Evolutionary conservation across 345 rosid species (phyloP).

Genomic region (Citrus sp.): DNA sequence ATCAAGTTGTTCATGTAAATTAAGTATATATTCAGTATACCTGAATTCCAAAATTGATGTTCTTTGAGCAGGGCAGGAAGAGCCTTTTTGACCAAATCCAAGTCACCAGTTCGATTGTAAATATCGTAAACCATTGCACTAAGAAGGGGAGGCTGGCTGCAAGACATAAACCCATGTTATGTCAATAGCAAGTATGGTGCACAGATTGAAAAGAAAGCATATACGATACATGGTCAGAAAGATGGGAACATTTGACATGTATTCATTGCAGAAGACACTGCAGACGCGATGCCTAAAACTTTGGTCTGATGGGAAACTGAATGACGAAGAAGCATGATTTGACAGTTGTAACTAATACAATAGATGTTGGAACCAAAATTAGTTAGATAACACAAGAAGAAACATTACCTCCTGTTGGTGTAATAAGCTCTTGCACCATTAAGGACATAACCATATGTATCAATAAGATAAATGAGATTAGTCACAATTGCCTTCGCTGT

Average conservation of each 20-base stretch:
- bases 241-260: not conserved
- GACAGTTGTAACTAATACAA: not conserved
- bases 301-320: not conserved
- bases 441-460: conserved; percentile 68
- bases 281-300: not conserved
- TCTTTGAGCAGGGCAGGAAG: conserved; percentile 77
- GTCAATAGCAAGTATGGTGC: not conserved
- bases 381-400: not conserved
- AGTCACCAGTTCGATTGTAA: conserved; percentile 62
- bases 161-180: not conserved
- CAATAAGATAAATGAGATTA: conserved; percentile 65
- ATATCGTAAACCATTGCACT: conserved; percentile 80
- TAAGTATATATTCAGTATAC: conserved; percentile 20
- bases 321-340: not conserved
- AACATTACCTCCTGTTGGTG: conserved; percentile 72
- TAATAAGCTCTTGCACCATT: conserved; percentile 87
- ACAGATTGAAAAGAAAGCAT: too few relatives aligned
- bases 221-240: not conserved
- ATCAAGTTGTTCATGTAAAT: not conserved
- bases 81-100: conserved; percentile 46
- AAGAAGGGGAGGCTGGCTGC: conserved; percentile 89
- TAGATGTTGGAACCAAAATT: not conserved
- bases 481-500: conserved; percentile 72
- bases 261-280: not conserved
- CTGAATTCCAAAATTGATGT: conserved; percentile 75